Evolutionary conservation across 2,329 filamentous ascomycete species (phyloP).

Genomic region (Aspergillus aculeatinus): DNA sequence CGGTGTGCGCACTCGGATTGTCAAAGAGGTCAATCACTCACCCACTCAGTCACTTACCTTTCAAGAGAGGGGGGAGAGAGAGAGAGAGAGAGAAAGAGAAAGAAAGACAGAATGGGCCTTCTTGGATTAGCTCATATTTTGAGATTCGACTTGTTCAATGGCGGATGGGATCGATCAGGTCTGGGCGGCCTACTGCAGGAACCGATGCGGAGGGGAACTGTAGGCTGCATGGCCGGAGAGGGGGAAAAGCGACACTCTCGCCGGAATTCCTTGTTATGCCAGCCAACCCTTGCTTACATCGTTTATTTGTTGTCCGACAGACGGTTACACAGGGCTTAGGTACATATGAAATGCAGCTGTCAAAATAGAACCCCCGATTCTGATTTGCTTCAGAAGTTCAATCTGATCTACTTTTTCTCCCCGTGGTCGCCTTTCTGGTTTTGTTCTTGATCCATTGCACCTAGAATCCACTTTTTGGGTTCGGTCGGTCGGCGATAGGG

Average conservation of each 20-base stretch:
- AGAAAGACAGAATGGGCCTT: not conserved
- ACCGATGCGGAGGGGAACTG: conserved; percentile 29
- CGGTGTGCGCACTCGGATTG: not conserved
- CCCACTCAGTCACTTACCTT: no score
- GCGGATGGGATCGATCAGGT: conserved; percentile 21
- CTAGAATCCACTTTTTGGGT: not conserved
- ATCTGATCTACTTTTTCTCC: not conserved
- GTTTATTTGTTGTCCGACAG: conserved; percentile 7
- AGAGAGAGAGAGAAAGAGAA: no score
- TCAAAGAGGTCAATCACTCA: not conserved
- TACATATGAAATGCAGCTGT: conserved; percentile 11
- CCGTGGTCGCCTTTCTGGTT: not conserved
- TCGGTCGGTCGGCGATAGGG: not conserved
- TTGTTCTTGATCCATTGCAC: not conserved
- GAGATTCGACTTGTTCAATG: conserved; percentile 24
- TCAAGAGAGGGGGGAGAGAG: no score
- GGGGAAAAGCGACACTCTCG: conserved; percentile 4
- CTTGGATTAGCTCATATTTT: conserved; percentile 13
- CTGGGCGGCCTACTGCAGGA: conserved; percentile 39
- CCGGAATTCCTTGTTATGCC: conserved; percentile 6
- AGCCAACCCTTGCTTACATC: conserved; percentile 15
- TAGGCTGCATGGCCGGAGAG: conserved; percentile 17
- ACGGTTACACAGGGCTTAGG: conserved; percentile 6
- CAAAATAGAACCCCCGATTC: conserved; percentile 3
- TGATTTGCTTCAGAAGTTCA: not conserved